Evolutionary conservation across 352 stramenopile genomes (phyloP), one percentile per base, ranked within the genome.

Genomic region (Pythium pyrilobum): DNA sequence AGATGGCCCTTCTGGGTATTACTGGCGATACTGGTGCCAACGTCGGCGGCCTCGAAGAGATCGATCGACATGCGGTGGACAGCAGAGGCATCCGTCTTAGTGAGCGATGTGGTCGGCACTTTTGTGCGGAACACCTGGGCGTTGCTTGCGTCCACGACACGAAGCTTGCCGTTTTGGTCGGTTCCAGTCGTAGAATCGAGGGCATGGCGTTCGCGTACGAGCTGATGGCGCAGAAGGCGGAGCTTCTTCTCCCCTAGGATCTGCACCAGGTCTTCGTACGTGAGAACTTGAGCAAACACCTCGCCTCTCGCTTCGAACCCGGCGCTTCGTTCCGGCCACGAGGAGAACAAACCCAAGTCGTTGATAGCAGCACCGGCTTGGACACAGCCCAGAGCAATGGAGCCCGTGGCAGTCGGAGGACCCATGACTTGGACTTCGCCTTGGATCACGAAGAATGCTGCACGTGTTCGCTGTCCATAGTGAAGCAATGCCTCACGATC

Each of bases 91-190:
- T 37, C 41, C 7, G 13, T 9, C 11, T 21, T 36, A 1, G 41
- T 27, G 2, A 64, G 36, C 13, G 42, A 15, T 8, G 39, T 2
- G 1, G 29, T 46, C 20, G 74, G 78, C 16, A 81, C 57, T 46
- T 85, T 79, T 1, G 58, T 71, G 8, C 64, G 62, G 33, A 89
- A 85, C 9, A 80, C 58, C 53, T 86, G 78, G 0, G 69, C 78
- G 29, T 74, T 62, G n/a, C 55, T 36, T 9, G 21, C 33, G 23
- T 64, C 56, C 12, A 64, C 48, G 20, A 64, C 10, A 16, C 52
- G 56, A 8, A 53, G 40, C 13, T 52, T 41, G 3, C 20, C 36
- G 2, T 32, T 18, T 13, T 23, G 9, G 12, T 32, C 27, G 27
- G 12, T 15, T 18, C 15, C 24, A 3, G 52, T 1, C 5, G 29